Base-by-base conservation (phyloP, 2,329 filamentous ascomycete genomes). In the Phyllachora maydis region DNA sequence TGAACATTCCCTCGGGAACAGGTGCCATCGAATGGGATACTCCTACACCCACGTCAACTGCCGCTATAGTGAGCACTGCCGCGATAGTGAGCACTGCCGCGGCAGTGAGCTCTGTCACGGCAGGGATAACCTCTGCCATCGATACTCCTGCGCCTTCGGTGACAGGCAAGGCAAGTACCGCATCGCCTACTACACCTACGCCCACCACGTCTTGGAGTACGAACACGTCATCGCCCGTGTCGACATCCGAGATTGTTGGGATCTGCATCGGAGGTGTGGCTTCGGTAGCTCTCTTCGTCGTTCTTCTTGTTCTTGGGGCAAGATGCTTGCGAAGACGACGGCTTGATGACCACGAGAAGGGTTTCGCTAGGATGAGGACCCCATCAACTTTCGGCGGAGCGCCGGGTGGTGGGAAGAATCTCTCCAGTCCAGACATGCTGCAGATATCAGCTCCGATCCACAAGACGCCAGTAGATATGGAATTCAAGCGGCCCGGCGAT, bases 181-280 rank as follows among this genome's bases (percentile, higher is more conserved):
- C 28, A 8, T 16, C 29, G n/a, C 26, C 32, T 9, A 25, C 26
- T 7, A 24, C 25, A 5, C 10, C 19, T 14, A 6, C 19, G 7
- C 16, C 25, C 19, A 29, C 16, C 16, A 18, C 22, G n/a, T 16
- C 28, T 12, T 11, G 21, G 14, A 18, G 21, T 17, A 3, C 31
- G 10, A 23, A 19, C 6, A 18, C 18, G 5, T 19, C 23, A 14
- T 10, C n/a, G n/a, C n/a, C n/a, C n/a, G n/a, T 24, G 4, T 13
- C 27, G 2, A 28, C 32, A 10, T 22, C 26, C 8, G 18, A 68
- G 30, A 53, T 72, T 22, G 56, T 54, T 11, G 69, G 67, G 5
- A 66, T 75, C 28, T 49, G 56, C 2, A 47, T 67, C 4, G 69
- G 64, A 5, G 48, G 55, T 8, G 50, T 54, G 4, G 59, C 56